phyloP scores from a whole-genome alignment of 2,329 filamentous ascomycete species.

The Alternaria ventricosa region DNA sequence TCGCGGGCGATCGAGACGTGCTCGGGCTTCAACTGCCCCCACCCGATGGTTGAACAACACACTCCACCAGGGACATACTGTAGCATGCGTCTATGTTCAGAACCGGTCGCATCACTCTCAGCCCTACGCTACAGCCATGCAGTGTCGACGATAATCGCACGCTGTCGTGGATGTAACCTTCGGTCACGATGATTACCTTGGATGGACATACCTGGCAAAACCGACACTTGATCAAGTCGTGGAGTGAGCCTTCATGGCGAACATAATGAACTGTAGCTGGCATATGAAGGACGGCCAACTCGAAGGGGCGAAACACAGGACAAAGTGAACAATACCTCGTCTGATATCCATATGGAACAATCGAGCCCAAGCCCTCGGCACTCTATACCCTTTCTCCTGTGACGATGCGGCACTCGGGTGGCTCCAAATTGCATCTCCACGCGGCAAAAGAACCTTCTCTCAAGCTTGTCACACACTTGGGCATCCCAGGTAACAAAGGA shows the following conservation, averaged over 20 bases:
- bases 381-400: neutral
- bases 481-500: neutral
- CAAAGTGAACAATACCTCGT: neutral
- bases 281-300: fast-evolving
- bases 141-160: neutral
- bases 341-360: neutral
- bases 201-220: neutral
- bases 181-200: neutral
- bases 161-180: neutral
- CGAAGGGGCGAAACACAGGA: neutral
- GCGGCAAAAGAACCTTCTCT: neutral
- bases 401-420: neutral
- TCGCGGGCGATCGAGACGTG: neutral
- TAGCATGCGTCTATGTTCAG: neutral
- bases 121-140: neutral
- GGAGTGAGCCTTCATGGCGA: neutral
- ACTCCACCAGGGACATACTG: neutral
- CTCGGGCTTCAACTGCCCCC: neutral
- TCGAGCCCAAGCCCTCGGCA: neutral
- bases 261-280: neutral
- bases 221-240: neutral
- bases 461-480: neutral
- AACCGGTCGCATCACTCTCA: neutral
- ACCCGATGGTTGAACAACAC: neutral
- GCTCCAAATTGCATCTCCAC: neutral